phyloP scores from a whole-genome alignment of 2,329 filamentous ascomycete genomes.

The Diaporthe ilicicola region DNA sequence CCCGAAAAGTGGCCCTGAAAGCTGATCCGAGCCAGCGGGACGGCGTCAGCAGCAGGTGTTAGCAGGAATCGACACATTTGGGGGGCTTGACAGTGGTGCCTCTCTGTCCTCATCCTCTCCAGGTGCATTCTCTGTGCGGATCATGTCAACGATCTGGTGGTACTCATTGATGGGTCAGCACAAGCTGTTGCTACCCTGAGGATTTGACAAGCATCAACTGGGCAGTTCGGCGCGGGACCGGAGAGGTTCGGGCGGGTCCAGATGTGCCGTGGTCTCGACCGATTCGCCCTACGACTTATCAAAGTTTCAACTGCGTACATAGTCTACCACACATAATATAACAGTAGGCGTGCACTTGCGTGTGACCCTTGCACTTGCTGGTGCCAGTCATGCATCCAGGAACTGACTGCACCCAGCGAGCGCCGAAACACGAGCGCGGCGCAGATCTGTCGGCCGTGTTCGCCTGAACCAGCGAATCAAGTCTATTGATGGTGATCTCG shows the following conservation, averaged over 20 bases:
- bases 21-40: conserved; percentile 9
- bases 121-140: not conserved
- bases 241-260: not conserved
- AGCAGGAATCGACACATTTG: too few relatives aligned
- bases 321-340: too few relatives aligned
- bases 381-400: conserved; percentile 10
- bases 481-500: not conserved
- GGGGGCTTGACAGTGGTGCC: not conserved
- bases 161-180: not conserved
- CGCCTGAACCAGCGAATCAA: not conserved
- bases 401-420: not conserved
- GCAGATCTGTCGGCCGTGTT: not conserved
- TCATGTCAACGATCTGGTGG: not conserved
- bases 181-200: not conserved
- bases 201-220: not conserved
- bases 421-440: conserved; percentile 1
- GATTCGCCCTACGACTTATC: not conserved
- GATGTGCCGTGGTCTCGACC: conserved; percentile 4
- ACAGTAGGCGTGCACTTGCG: conserved; percentile 1
- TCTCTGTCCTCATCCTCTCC: not conserved
- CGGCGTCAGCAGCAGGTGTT: not conserved
- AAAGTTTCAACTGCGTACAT: not conserved
- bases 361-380: conserved; percentile 17
- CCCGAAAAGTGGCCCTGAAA: not conserved
- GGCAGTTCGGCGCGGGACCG: not conserved